These are phyloP conservation scores for Diutina ranongensis DNA, from an alignment of 1,139 yeast species.

Conservation along the genomic window DNA sequence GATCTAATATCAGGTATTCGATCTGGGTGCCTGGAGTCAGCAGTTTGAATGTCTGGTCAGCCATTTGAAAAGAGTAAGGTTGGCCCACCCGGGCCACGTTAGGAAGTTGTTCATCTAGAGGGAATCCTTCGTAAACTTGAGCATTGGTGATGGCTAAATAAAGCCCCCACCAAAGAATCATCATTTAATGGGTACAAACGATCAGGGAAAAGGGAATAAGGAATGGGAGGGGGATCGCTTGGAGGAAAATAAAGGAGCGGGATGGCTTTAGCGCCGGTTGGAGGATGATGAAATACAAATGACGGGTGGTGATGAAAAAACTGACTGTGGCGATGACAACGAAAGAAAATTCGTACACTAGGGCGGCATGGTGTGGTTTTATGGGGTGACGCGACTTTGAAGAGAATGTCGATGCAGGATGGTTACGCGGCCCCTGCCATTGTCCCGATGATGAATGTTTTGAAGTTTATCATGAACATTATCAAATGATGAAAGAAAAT, in stretches of 20 bases:
- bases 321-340: neutral
- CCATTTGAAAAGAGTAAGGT: conserved; percentile 55
- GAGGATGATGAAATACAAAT: neutral
- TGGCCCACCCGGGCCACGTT: conserved; percentile 69
- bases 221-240: neutral
- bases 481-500: too few relatives aligned
- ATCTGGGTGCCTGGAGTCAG: conserved; percentile 26
- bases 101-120: conserved; percentile 74
- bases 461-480: too few relatives aligned
- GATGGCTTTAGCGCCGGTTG: neutral
- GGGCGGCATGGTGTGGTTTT: neutral
- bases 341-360: neutral
- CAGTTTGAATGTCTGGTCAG: conserved; percentile 60
- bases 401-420: neutral
- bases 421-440: neutral
- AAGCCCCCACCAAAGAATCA: conserved; percentile 9
- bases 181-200: too few relatives aligned
- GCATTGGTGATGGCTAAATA: conserved; percentile 1
- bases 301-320: neutral
- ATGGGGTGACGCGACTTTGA: neutral
- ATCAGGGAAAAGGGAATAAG: neutral
- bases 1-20: conserved; percentile 39
- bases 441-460: too few relatives aligned
- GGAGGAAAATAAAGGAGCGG: neutral
- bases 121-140: conserved; percentile 51